Base-by-base conservation (phyloP, 2,329 filamentous ascomycete genomes). In the Fusarium sp. region DNA sequence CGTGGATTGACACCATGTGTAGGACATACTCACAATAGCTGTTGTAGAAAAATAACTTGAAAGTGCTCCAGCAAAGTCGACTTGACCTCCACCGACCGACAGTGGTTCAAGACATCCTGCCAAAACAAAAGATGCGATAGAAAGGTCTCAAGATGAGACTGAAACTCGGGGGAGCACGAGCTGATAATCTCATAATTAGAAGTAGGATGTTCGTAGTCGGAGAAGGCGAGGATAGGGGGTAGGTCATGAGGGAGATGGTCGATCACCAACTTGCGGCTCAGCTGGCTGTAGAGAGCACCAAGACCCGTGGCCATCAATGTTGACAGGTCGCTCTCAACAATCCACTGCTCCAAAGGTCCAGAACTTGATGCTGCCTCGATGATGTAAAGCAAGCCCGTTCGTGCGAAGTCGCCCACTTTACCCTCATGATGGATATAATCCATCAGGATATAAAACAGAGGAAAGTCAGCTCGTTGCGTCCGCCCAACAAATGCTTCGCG, bases 61-160 rank as follows among this genome's bases (percentile, higher is more conserved):
- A 99, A 99, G 83, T 99, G 96, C 81, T 99, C 96, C 35, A 99
- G 88, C 60, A 99, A 86, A 1, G 95, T 98, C 75, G 94, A 94
- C 81, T 96, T 96, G 76, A 99, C 94, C 80, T 98, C 96, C 1
- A 92, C 87, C 5, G 96, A 98, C 78, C 92, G 91, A 84, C 96
- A 99, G 83, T 98, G 96, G 81, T 98, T 96, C 70, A 99, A 86
- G 37, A 98, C 95, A 82, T 99, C 96, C 84, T 99, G 96, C 96
- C 96, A 99, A 80, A 99, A 99, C 7, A 97, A 87, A 58, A 99
- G 88, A 80, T 98, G 97, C 1, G 96, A 98, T 47, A 99, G 87
- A 79, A 99, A 99, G 0, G 95, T 97, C 64, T 96, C 92, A 79
- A 98, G 90, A 77, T 98, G 94, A n/a, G 91, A 89, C 78, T 94